Evolutionary conservation across 192 early-diverging fungal genomes (phyloP), one percentile per base, ranked within the genome.

Genomic region (Oehlia diaphana): DNA sequence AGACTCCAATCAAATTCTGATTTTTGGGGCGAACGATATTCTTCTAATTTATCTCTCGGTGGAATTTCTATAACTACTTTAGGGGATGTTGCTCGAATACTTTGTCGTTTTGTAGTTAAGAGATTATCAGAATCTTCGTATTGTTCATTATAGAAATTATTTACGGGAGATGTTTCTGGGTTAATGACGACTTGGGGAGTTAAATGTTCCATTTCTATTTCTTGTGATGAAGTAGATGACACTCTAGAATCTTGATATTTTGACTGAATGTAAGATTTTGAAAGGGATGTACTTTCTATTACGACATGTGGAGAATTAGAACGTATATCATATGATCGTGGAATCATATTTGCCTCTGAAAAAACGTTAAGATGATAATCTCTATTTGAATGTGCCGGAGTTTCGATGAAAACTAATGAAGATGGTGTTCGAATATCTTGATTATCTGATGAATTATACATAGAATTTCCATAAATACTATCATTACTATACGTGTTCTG

Each of bases 41-140:
- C 74, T 28, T 47, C 53, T 3, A 76, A 61, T 35, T 63, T 39
- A 61, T 76, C 62, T 2, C 74, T 26, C 1, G 74, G n/a, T 21
- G 74, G 61, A 12, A 76, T 37, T 76, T 76, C 74, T 21, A 76
- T 61, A 23, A 76, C 58, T 31, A 76, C 74, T 63, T 61, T 76
- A 21, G 74, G 74, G 5, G 74, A 76, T 64, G 61, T 19, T 12
- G 61, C 21, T 21, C 61, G 58, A 63, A 28, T 39, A 63, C 39
- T 63, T 23, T 63, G 47, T 42, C 21, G 58, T 39, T 61, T 44
- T 44, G 68, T 10, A 47, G 19, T 23, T 23, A 39, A 19, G 39
- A n/a, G 14, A 44, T n/a, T 70, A 10, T 42, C 21, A 9, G 68
- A 39, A 9, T 70, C 35, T 39, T 44, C 68, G n/a, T n/a, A n/a